phyloP scores from a whole-genome alignment of 1,284 basidiomycete genomes.

The Ceratobasidium theobromae region DNA sequence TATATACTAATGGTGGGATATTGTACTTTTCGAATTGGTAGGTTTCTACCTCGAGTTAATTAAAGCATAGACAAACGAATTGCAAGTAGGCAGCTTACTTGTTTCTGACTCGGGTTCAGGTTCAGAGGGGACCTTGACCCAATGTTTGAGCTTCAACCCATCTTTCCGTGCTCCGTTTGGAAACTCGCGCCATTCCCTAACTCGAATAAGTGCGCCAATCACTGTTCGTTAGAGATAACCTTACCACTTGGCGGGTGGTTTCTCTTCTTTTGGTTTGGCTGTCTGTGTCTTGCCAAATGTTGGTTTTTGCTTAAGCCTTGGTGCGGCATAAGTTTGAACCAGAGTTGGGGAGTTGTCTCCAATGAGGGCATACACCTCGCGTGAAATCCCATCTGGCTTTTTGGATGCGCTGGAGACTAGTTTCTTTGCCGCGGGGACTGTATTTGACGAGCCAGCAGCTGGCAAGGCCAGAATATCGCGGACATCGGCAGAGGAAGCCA shows the following conservation, averaged over 20 bases:
- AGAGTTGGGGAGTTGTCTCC: constrained; percentile 88
- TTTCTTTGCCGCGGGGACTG: constrained; percentile 44
- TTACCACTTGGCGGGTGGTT: constrained; percentile 33
- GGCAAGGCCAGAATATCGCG: constrained; percentile 75
- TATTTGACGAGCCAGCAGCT: constrained; percentile 48
- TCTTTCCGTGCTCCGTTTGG: constrained; percentile 62
- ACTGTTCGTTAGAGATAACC: neutral
- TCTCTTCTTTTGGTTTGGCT: constrained; percentile 22
- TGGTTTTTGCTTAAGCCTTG: constrained; percentile 85
- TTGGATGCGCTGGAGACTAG: constrained; percentile 42
- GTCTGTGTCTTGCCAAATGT: constrained; percentile 50
- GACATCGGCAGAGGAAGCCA: constrained; percentile 68
- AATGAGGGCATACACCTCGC: constrained; percentile 92
- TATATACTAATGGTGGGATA: constrained; percentile 65
- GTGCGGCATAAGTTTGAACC: constrained; percentile 54
- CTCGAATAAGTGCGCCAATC: constrained; percentile 40
- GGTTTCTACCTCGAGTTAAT: constrained; percentile 47
- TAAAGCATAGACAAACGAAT: neutral
- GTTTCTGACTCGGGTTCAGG: constrained; percentile 53
- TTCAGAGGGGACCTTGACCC: constrained; percentile 63
- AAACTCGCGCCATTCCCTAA: constrained; percentile 75
- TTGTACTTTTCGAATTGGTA: constrained; percentile 84
- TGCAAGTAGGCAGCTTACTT: constrained; percentile 48
- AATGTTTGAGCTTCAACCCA: constrained; percentile 62
- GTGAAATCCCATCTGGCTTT: constrained; percentile 87